Evolutionary conservation across 1,139 yeast genomes (phyloP).

Genomic region (Saccharomyces hybrid): DNA sequence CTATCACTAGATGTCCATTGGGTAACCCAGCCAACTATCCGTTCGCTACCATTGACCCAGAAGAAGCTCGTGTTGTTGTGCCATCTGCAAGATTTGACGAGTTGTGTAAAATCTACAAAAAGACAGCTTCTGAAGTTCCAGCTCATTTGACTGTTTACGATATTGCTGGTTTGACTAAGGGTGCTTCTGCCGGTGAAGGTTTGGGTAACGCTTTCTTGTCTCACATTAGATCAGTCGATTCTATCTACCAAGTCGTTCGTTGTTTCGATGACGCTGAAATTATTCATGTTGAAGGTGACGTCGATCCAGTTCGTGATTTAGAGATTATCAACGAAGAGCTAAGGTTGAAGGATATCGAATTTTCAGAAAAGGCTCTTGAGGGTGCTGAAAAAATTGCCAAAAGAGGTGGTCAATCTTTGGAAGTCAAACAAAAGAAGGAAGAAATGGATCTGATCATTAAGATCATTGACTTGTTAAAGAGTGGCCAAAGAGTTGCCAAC

Average conservation of each 20-base stretch:
- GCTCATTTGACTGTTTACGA: slow-evolving; percentile 92
- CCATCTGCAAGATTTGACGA: slow-evolving; percentile 87
- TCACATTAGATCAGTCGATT: slow-evolving; percentile 96
- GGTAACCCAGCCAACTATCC: slow-evolving; percentile 99
- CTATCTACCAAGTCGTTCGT: slow-evolving; percentile 95
- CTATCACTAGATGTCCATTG: slow-evolving; percentile 80
- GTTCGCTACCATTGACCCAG: slow-evolving; percentile 97
- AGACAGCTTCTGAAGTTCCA: slow-evolving; percentile 83
- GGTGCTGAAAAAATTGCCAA: slow-evolving; percentile 77
- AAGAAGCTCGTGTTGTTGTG: slow-evolving; percentile 95
- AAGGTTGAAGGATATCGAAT: slow-evolving; percentile 94
- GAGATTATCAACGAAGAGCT: slow-evolving; percentile 88
- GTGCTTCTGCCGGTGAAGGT: slow-evolving; percentile 98
- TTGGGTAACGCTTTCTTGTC: slow-evolving; percentile 97
- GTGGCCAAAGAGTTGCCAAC: slow-evolving; percentile 86
- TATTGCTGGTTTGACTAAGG: slow-evolving; percentile 96
- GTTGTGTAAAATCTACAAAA: slow-evolving; percentile 55
- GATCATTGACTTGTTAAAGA: slow-evolving; percentile 68
- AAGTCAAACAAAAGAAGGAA: slow-evolving; percentile 90
- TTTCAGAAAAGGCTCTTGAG: slow-evolving; percentile 85
- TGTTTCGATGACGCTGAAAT: slow-evolving; percentile 98
- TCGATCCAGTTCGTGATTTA: slow-evolving; percentile 90
- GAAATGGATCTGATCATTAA: slow-evolving; percentile 76
- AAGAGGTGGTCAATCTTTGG: slow-evolving; percentile 94
- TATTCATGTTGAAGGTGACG: slow-evolving; percentile 97